A percentile compares a stretch with the other conserved stretches of the same genome.
These are phyloP conservation scores for Naegleria gruberi DNA, from an alignment of 208 protist species.

Conservation along the genomic window DNA sequence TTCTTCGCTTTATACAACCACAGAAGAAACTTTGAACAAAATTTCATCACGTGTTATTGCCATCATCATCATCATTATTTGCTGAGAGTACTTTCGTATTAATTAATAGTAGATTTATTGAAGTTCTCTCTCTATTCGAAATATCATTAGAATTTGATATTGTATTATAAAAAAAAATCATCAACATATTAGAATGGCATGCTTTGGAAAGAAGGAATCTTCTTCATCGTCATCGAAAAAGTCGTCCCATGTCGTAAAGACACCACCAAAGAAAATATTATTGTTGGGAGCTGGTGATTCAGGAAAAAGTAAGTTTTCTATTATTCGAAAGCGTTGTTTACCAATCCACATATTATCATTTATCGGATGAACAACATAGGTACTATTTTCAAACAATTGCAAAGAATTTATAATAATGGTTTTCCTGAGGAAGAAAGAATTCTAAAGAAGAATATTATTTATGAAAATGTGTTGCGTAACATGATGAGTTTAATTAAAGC, in stretches of 20 bases:
- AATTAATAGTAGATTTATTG: too few species aligned
- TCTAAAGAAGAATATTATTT: not conserved
- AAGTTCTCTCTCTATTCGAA: too few species aligned
- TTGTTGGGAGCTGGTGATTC: conserved; percentile 34
- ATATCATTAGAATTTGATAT: too few species aligned
- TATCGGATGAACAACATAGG: conserved; percentile 27
- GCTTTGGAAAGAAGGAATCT: not conserved
- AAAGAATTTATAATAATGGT: conserved; percentile 43
- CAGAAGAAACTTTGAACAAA: too few species aligned
- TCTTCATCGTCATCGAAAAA: not conserved
- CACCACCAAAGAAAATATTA: conserved; percentile 25
- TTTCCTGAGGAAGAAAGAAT: not conserved
- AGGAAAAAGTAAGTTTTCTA: conserved; percentile 22
- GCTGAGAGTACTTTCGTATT: too few species aligned
- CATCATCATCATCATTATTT: too few species aligned
- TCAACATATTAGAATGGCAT: not conserved
- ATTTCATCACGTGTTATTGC: too few species aligned
- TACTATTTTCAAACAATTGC: conserved; percentile 55
- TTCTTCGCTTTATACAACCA: too few species aligned
- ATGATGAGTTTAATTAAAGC: conserved; percentile 13
- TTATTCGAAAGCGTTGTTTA: not conserved
- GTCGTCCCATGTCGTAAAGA: not conserved
- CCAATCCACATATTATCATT: conserved; percentile 30
- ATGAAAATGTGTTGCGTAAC: not conserved
- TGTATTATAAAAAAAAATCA: too few species aligned